Base-by-base conservation (phyloP, 2,329 filamentous ascomycete genomes). In the Pseudophaeomoniella oleicola region DNA sequence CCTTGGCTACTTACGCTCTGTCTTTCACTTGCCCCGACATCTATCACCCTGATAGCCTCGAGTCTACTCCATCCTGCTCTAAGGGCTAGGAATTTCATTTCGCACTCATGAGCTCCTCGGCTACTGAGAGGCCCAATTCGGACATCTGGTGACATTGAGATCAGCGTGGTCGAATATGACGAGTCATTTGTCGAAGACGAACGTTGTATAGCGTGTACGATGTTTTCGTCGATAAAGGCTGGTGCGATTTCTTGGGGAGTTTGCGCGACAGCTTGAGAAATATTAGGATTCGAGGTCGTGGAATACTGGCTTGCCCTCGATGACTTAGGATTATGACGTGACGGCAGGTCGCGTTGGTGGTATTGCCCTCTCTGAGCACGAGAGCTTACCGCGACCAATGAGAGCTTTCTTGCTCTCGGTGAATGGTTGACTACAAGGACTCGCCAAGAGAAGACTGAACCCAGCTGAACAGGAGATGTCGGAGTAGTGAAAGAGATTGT, bases 391-490 rank as follows among this genome's bases (percentile, higher is more conserved):
- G 66, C 64, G 14, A 70, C 51, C 30, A 78, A 56, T 4, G 67
- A 66, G 35, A 78, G 63, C 44, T 70, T 69, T 3, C 69, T 63
- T 14, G 59, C 47, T 34, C 63, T 61, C n/a, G 57, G 52, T 11
- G 70, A 74, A 10, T 66, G 64, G 44, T 78, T 78, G 37, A 75
- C 64, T 29, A 76, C 67, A 41, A 76, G 72, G 3, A 77, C 57
- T 29, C 62, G 57, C 64, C 72, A 72, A 5, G 58, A 57, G 47
- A 78, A 75, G 3, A 63, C 55, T 27, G 64, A 56, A 10, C 67
- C 67, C n/a, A 71, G 63, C 5, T 56, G 49, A 9, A 69, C 66
- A 6, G 44, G 43, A 12, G 50, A 56, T 4, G 55, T 50, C 3
- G 71, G 69, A 0, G 68, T 67, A 4, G 64, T 64, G 44, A 78